Evolutionary conservation across 106 monocot genomes (phyloP), one percentile per base, ranked within the genome.

Genomic region (Dendrobium huoshanense): DNA sequence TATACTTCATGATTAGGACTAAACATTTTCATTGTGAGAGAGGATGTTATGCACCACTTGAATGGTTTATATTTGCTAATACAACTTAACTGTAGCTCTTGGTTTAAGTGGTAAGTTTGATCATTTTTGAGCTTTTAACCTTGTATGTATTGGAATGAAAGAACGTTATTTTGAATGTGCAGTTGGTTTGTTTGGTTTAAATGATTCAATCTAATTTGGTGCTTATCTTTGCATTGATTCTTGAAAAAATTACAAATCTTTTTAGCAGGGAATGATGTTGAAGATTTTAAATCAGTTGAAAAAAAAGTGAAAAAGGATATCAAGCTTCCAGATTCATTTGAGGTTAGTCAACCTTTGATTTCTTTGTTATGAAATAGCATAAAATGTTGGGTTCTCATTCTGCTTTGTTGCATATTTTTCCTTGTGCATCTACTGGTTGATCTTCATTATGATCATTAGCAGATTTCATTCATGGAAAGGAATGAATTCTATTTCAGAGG

Each of bases 201-300:
- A 58, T 58, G 58, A 58, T 58, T 58, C 58, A 58, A 20, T 58
- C 58, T 58, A 58, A 58, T 58, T 16, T 5, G 5, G 3, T 19
- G 18, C 17, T 58, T 19, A 2, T 58, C 20, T 58, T 58, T 16
- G 17, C 17, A 58, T 20, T 58, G 58, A 20, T 58, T 17, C 17
- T 4, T 58, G 17, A 18, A 37, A 58, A 58, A 58, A 58, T 58
- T 58, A 58, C 58, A 19, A 17, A 20, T 13, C 22, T 27, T 67
- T 29, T n/a, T 67, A 5, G 67, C 6, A n/a, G 67, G 37, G 37
- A 67, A 27, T 67, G 67, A 29, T 27, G 24, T 29, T 67, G 67
- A 29, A 67, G 67, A 67, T 67, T 24, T n/a, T 67, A 67, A 67
- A 24, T 27, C 67, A 8, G 67, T 67, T 67, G 74, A 74, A 74